Evolutionary conservation across 2,329 filamentous ascomycete genomes (phyloP).

Genomic region (Pseudogymnoascus sp.): DNA sequence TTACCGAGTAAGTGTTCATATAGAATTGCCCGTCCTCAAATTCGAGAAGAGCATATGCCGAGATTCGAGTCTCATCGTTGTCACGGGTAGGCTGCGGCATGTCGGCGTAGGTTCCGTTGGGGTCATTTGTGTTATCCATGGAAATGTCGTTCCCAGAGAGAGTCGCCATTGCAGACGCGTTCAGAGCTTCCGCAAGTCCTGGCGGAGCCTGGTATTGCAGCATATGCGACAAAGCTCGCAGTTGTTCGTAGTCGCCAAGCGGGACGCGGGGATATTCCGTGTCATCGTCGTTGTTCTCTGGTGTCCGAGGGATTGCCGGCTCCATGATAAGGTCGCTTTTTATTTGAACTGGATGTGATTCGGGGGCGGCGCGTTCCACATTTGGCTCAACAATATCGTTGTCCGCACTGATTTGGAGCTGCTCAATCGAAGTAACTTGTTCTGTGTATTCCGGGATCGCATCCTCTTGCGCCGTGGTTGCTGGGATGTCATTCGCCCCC

Average conservation of each 20-base stretch:
- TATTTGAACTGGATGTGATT: not conserved
- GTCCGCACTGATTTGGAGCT: conserved; percentile 5
- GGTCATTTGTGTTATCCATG: conserved; percentile 11
- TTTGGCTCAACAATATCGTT: not conserved
- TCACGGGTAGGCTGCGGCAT: conserved; percentile 15
- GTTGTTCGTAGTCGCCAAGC: conserved; percentile 1
- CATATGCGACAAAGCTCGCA: conserved; percentile 2
- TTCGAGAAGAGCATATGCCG: conserved; percentile 50
- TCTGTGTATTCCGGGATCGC: not conserved
- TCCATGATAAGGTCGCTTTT: conserved; percentile 7
- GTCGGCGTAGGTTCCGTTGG: conserved; percentile 13
- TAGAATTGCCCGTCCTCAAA: conserved; percentile 71
- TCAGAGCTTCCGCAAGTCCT: not conserved
- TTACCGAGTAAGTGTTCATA: conserved; percentile 66
- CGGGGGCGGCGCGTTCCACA: not conserved
- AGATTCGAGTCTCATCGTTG: conserved; percentile 22
- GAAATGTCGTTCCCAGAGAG: conserved; percentile 2
- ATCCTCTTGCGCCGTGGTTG: conserved; percentile 5
- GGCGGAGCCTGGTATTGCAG: conserved; percentile 1
- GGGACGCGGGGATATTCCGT: conserved; percentile 3
- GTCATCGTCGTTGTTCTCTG: conserved; percentile 4
- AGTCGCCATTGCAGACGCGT: conserved; percentile 8
- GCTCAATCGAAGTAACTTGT: conserved; percentile 5
- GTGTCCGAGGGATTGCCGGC: conserved; percentile 7
- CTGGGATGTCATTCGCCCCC: conserved; percentile 3